These are phyloP conservation scores for Coniochaeta sp. DNA, from an alignment of 2,329 filamentous ascomycete species.

Conservation along the genomic window DNA sequence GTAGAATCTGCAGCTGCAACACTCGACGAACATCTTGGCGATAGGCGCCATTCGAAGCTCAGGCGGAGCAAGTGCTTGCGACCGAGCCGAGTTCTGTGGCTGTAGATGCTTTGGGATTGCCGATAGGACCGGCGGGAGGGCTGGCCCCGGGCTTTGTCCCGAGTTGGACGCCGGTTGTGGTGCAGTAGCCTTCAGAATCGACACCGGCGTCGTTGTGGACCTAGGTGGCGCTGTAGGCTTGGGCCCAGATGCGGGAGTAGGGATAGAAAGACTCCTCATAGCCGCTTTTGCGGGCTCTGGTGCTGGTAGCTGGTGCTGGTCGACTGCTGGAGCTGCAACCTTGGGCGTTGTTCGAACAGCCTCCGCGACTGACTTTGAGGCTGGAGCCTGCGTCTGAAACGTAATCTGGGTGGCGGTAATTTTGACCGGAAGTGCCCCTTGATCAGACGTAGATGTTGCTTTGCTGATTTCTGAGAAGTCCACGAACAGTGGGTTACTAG, in stretches of 20 bases:
- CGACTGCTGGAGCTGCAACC: not conserved
- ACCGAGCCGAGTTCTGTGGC: constrained; percentile 6
- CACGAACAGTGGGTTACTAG: not conserved
- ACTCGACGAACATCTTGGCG: constrained; percentile 58
- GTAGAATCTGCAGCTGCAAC: constrained; percentile 56
- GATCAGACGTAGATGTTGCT: not conserved
- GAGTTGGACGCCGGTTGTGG: constrained; percentile 2
- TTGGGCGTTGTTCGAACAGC: not conserved
- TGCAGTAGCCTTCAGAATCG: constrained; percentile 16
- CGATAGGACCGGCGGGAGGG: constrained; percentile 11
- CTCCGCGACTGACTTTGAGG: not conserved
- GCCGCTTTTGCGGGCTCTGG: not conserved
- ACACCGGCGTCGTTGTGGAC: constrained; percentile 9
- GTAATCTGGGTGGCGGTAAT: not conserved
- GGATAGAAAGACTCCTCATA: not conserved
- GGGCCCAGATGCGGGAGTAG: not conserved
- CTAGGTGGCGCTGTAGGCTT: not conserved
- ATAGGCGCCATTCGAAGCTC: constrained; percentile 25
- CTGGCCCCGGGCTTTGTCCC: not conserved
- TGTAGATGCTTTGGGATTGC: constrained; percentile 18
- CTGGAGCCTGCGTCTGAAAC: not conserved
- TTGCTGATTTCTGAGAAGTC: constrained; percentile 1
- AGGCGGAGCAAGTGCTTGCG: constrained; percentile 5
- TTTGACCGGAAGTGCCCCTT: not conserved
- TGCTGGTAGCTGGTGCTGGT: not conserved